These are phyloP conservation scores for Coemansia sp. DNA, from an alignment of 192 early-diverging fungal genomes.

Conservation along the genomic window DNA sequence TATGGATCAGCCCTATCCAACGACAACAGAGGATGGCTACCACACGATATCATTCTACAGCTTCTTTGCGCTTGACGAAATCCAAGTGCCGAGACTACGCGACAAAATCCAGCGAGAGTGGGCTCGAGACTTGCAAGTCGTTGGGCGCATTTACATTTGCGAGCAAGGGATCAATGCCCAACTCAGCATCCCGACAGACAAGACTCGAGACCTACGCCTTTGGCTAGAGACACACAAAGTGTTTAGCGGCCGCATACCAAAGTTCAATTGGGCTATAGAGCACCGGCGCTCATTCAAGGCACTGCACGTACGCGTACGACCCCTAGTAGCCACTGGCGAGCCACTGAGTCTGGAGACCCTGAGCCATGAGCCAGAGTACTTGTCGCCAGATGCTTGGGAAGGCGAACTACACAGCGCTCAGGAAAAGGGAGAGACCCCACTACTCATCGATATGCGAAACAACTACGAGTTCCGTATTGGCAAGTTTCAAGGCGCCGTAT, in stretches of 20 bases:
- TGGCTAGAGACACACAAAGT: constrained; percentile 55
- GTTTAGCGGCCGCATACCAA: constrained; percentile 35
- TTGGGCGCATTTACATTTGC: constrained; percentile 76
- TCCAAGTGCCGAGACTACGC: constrained; percentile 8
- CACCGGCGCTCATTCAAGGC: constrained; percentile 65
- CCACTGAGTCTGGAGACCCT: constrained; percentile 59
- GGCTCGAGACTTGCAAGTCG: constrained; percentile 53
- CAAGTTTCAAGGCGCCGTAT: constrained; percentile 68
- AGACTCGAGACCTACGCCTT: constrained; percentile 53
- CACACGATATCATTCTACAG: constrained; percentile 52
- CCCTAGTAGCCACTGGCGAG: constrained; percentile 65
- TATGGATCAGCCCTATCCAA: constrained; percentile 50
- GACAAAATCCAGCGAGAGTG: constrained; percentile 43
- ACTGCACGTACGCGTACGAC: constrained; percentile 68
- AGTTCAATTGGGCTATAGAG: constrained; percentile 69
- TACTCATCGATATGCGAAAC: constrained; percentile 81
- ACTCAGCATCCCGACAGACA: constrained; percentile 64
- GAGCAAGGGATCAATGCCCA: constrained; percentile 83
- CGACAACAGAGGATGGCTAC: constrained; percentile 26
- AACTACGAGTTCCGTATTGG: constrained; percentile 76
- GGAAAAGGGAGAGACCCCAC: constrained; percentile 18
- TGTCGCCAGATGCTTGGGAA: constrained; percentile 72
- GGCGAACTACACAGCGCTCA: constrained; percentile 39
- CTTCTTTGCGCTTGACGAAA: constrained; percentile 28
- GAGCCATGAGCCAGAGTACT: constrained; percentile 65